Conservation (phyloP, 192 early-diverging fungal genomes). For the Chytriomyces confervae region DNA sequence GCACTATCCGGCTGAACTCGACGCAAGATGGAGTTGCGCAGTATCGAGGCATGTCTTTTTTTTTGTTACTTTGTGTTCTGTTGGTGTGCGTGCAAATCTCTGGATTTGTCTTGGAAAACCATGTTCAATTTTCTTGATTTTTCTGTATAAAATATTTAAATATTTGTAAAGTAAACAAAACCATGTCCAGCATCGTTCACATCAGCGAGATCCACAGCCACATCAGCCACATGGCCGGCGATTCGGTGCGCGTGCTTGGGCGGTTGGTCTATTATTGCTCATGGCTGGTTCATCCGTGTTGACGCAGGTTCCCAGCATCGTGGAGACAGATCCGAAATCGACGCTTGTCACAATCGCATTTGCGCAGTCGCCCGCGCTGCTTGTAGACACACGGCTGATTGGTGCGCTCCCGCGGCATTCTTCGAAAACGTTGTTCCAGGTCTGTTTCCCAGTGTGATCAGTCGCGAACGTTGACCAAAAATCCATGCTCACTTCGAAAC, state of each 20-base stretch:
- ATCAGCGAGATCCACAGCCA: neutral
- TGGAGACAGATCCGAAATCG: constrained; percentile 20
- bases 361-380: constrained; percentile 4
- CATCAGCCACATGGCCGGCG: constrained; percentile 3
- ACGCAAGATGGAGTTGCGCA: too few species aligned
- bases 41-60: too few species aligned
- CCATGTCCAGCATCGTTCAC: neutral
- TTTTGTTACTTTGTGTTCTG: too few species aligned
- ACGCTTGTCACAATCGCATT: constrained; percentile 31
- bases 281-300: neutral
- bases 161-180: too few species aligned
- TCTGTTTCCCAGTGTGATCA: constrained; percentile 29
- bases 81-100: too few species aligned
- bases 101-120: too few species aligned
- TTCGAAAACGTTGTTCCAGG: constrained; percentile 41
- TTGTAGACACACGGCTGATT: constrained; percentile 42
- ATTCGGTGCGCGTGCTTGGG: constrained; percentile 37
- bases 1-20: too few species aligned
- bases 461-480: too few species aligned
- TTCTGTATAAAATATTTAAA: too few species aligned
- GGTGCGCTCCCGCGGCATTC: constrained; percentile 38
- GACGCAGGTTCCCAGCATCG: constrained; percentile 5
- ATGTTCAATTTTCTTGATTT: too few species aligned
- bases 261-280: constrained; percentile 5
- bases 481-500: too few species aligned